Conservation (phyloP, 257 asterid genomes). For the Solanum stenotomum region DNA sequence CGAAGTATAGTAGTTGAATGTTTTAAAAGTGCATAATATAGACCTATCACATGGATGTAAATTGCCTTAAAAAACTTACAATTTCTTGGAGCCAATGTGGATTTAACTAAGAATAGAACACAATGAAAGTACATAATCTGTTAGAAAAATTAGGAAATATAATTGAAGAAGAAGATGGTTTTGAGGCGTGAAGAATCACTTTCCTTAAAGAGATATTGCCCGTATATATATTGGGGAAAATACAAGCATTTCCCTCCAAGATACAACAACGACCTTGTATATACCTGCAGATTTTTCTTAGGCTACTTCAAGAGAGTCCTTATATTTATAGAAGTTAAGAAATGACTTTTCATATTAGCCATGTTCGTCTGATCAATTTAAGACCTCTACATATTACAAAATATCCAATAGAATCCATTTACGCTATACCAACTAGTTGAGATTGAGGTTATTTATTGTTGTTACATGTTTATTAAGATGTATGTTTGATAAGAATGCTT, state of each 20-base stretch:
- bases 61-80: background rate
- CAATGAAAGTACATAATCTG: background rate
- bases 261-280: background rate
- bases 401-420: background rate
- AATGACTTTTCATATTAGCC: background rate
- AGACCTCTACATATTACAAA: background rate
- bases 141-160: background rate
- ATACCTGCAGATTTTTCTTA: background rate
- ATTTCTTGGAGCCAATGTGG: background rate
- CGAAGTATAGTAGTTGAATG: background rate
- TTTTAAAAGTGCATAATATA: background rate
- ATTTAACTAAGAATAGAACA: background rate
- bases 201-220: background rate
- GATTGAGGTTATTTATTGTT: background rate
- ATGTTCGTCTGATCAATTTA: background rate
- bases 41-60: background rate
- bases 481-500: background rate
- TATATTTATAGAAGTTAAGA: no score
- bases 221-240: background rate
- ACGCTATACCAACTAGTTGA: background rate
- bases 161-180: background rate
- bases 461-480: background rate
- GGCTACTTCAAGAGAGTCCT: no score
- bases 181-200: background rate
- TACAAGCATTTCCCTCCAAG: background rate